phyloP scores from a whole-genome alignment of 2,329 filamentous ascomycete genomes.

The Fusarium papillatum region DNA sequence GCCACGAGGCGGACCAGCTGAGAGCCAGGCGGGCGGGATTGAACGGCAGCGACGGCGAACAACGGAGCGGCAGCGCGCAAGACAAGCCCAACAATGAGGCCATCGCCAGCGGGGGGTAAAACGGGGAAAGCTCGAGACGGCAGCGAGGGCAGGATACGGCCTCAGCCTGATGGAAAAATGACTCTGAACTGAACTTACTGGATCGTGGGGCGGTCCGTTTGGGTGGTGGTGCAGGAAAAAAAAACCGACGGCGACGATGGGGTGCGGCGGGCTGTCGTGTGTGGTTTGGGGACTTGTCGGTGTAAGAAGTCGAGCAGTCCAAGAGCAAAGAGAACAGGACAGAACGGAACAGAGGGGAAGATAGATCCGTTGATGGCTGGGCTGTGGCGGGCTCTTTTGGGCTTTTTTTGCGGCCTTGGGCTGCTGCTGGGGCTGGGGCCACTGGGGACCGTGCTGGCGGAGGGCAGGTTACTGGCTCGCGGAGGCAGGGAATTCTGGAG shows the following conservation, averaged over 20 bases:
- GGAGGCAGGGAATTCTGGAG: constrained; percentile 37
- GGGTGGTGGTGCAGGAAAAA: constrained; percentile 48
- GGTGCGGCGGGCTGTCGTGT: constrained; percentile 39
- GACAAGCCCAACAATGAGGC: constrained; percentile 32
- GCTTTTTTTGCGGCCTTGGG: constrained; percentile 40
- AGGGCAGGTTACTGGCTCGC: constrained; percentile 28
- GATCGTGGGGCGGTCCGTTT: constrained; percentile 46
- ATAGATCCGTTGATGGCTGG: constrained; percentile 17
- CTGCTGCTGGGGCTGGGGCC: constrained; percentile 28
- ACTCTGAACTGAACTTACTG: constrained; percentile 41
- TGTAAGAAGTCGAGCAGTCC: constrained; percentile 42
- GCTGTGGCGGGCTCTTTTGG: constrained; percentile 18
- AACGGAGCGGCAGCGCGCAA: constrained; percentile 27
- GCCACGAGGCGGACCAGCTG: constrained; percentile 33
- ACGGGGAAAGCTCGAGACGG: constrained; percentile 10
- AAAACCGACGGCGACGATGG: constrained; percentile 46
- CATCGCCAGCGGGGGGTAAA: constrained; percentile 35
- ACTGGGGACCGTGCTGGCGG: constrained; percentile 28
- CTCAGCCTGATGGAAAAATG: constrained; percentile 17
- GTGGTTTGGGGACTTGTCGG: constrained; percentile 47
- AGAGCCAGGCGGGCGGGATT: constrained; percentile 30
- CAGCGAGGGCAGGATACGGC: neutral
- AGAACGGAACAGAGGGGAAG: constrained; percentile 39
- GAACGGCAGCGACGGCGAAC: constrained; percentile 16
- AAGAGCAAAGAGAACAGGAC: constrained; percentile 22